A percentile compares a stretch with the other conserved stretches of the same genome.
These are phyloP conservation scores for Saposhnikovia divaricata DNA, from an alignment of 129 eudicot species.

Conservation along the genomic window DNA sequence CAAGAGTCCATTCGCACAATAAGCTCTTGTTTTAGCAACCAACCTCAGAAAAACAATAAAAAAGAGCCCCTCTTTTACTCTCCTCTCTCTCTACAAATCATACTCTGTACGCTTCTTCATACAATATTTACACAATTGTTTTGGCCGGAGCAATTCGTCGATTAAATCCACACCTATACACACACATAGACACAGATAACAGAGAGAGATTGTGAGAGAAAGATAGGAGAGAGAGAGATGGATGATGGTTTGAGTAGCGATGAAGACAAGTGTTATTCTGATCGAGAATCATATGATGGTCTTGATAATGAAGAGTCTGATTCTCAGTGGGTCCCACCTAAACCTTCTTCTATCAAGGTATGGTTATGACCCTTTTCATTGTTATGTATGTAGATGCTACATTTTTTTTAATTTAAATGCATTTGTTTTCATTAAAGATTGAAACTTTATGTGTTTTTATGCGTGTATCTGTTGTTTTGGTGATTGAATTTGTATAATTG, in stretches of 20 bases:
- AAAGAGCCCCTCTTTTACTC: neutral
- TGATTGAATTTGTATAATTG: neutral
- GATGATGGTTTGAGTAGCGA: conserved; percentile 38
- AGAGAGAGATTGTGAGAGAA: neutral
- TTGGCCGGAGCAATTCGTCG: neutral
- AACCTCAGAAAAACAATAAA: neutral
- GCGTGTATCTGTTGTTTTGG: neutral
- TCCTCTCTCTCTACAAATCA: neutral
- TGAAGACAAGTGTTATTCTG: conserved; percentile 20
- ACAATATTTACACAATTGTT: neutral
- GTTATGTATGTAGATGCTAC: neutral
- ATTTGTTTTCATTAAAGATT: neutral
- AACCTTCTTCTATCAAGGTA: conserved; percentile 26
- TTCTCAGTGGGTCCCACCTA: conserved; percentile 24
- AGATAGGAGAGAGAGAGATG: conserved; percentile 10
- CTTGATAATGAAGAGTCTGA: conserved; percentile 36
- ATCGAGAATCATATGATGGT: conserved; percentile 28
- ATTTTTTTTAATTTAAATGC: neutral
- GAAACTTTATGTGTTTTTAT: neutral
- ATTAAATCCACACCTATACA: neutral
- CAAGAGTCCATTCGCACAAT: neutral
- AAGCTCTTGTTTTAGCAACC: neutral
- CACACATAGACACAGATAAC: neutral
- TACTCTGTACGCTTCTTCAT: conserved; percentile 3
- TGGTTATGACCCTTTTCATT: neutral